Evolutionary conservation across 2,329 filamentous ascomycete genomes (phyloP).

Genomic region (Ustulina deusta): DNA sequence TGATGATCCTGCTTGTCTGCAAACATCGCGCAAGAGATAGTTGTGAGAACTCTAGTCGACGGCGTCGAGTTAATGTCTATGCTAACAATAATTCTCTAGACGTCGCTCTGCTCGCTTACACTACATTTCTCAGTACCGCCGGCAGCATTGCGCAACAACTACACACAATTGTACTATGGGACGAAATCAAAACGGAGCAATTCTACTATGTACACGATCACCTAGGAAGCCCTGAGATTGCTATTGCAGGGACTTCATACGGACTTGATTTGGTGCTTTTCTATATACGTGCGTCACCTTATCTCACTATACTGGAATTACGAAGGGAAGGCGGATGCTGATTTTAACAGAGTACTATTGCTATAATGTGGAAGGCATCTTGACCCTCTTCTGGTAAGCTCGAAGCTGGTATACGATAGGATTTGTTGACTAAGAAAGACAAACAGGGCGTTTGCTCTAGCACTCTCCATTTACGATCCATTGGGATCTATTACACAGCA

Average conservation of each 20-base stretch:
- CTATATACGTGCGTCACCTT: constrained; percentile 59
- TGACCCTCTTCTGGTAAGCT: constrained; percentile 60
- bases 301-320: background rate
- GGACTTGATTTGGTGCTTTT: constrained; percentile 59
- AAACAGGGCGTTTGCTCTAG: constrained; percentile 54
- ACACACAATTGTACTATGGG: constrained; percentile 56
- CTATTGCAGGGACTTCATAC: constrained; percentile 56
- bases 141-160: constrained; percentile 59
- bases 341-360: constrained; percentile 59
- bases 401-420: background rate
- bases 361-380: constrained; percentile 62
- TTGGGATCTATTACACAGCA: constrained; percentile 47
- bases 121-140: constrained; percentile 53
- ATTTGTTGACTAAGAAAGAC: constrained; percentile 8
- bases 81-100: constrained; percentile 49
- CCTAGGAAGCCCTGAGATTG: constrained; percentile 56
- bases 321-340: background rate
- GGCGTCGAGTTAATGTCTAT: background rate
- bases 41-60: constrained; percentile 51
- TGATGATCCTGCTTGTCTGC: constrained; percentile 55
- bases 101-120: constrained; percentile 55
- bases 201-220: constrained; percentile 53
- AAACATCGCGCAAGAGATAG: constrained; percentile 56
- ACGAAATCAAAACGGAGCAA: constrained; percentile 55
- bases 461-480: constrained; percentile 52